These are phyloP conservation scores for Pseudogymnoascus destructans DNA, from an alignment of 2,329 filamentous ascomycete genomes.

Conservation along the genomic window DNA sequence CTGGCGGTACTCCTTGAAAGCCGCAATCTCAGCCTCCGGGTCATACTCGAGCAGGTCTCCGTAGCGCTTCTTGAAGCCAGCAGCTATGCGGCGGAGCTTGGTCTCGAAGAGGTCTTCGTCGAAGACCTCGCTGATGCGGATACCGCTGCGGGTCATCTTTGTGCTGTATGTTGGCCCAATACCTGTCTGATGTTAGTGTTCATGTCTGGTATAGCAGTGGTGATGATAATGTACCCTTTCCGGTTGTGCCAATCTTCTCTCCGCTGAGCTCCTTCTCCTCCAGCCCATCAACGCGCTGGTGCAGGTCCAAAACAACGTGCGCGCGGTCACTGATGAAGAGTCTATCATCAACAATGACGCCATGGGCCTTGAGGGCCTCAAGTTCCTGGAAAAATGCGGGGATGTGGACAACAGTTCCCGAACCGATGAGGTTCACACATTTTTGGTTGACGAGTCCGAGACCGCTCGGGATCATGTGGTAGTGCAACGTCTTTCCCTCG, in stretches of 20 bases:
- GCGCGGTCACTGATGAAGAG: conserved; percentile 52
- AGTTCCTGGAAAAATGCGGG: conserved; percentile 55
- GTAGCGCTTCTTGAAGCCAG: conserved; percentile 54
- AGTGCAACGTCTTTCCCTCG: conserved; percentile 33
- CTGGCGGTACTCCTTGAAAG: conserved; percentile 45
- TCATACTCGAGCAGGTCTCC: conserved; percentile 53
- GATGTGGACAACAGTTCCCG: conserved; percentile 54
- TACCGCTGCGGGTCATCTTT: conserved; percentile 50
- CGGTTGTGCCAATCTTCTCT: conserved; percentile 33
- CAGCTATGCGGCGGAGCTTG: conserved; percentile 48
- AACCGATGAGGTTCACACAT: conserved; percentile 62
- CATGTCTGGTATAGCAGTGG: conserved; percentile 33
- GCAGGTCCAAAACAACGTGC: conserved; percentile 52
- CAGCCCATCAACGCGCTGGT: conserved; percentile 54
- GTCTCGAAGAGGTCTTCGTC: conserved; percentile 50
- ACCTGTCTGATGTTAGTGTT: conserved; percentile 28
- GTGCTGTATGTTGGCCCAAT: conserved; percentile 45
- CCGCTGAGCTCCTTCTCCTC: conserved; percentile 42
- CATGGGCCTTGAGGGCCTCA: conserved; percentile 44
- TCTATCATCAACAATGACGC: conserved; percentile 42
- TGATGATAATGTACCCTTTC: conserved; percentile 27
- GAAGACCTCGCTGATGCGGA: conserved; percentile 56
- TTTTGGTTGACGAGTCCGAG: conserved; percentile 60
- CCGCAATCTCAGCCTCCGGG: conserved; percentile 53
- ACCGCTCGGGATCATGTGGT: conserved; percentile 49